Evolutionary conservation across 495 filamentous ascomycete genomes (phyloP).

Genomic region (Daldinia loculata): DNA sequence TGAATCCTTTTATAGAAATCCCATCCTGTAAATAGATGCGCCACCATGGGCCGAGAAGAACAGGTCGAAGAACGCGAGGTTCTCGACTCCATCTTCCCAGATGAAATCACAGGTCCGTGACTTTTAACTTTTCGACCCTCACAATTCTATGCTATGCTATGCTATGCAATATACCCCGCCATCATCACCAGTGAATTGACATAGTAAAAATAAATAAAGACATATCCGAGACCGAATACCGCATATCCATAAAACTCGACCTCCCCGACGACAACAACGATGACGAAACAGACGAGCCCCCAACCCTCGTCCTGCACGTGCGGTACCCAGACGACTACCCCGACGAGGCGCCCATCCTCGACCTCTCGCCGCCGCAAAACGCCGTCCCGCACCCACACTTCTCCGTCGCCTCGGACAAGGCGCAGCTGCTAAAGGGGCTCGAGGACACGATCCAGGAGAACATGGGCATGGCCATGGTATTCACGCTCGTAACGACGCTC

Average conservation of each 20-base stretch:
- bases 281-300: slow-evolving; percentile 64
- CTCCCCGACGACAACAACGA: slow-evolving; percentile 64
- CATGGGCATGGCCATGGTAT: slow-evolving; percentile 97
- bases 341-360: slow-evolving; percentile 80
- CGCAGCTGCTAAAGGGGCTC: slow-evolving; percentile 71
- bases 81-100: slow-evolving; percentile 96
- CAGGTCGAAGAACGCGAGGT: slow-evolving; percentile 96
- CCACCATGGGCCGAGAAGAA: slow-evolving; percentile 88
- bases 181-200: not conserved
- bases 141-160: too few relatives aligned
- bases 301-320: slow-evolving; percentile 80
- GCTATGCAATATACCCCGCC: slow-evolving; percentile 16
- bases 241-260: slow-evolving; percentile 83
- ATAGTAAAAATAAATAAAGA: slow-evolving; percentile 58
- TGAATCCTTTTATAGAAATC: slow-evolving; percentile 12
- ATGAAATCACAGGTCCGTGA: slow-evolving; percentile 86
- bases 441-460: slow-evolving; percentile 82
- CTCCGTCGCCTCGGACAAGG: slow-evolving; percentile 69
- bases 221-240: slow-evolving; percentile 84
- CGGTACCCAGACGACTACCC: slow-evolving; percentile 88
- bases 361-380: slow-evolving; percentile 75
- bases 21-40: slow-evolving; percentile 16
- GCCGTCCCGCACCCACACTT: slow-evolving; percentile 69
- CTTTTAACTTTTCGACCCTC: too few relatives aligned
- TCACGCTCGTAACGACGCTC: slow-evolving; percentile 83